Evolutionary conservation across 805 yeast species (phyloP).

Genomic region (Nakazawaea ishiwadae): DNA sequence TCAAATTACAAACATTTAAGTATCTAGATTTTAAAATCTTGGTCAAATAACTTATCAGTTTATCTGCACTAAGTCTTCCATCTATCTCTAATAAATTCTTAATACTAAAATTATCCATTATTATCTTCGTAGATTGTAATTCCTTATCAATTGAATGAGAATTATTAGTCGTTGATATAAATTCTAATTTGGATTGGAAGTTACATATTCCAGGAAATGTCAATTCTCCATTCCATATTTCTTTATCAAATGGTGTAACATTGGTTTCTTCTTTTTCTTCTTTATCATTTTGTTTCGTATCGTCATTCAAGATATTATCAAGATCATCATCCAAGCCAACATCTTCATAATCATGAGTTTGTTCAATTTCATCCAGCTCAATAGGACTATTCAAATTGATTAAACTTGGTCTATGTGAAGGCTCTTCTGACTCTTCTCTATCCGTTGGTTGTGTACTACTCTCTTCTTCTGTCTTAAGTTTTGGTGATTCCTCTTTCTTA

Average conservation of each 20-base stretch:
- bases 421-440: slow-evolving; percentile 11
- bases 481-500: too few relatives aligned
- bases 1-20: slow-evolving; percentile 45
- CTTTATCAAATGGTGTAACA: slow-evolving; percentile 8
- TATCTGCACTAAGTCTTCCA: slow-evolving; percentile 54
- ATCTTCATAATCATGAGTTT: slow-evolving; percentile 13
- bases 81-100: slow-evolving; percentile 30
- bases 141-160: neutral
- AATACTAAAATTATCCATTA: slow-evolving; percentile 5
- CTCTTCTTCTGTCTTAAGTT: slow-evolving; percentile 17
- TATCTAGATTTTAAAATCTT: slow-evolving; percentile 46
- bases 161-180: slow-evolving; percentile 10
- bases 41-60: slow-evolving; percentile 54
- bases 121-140: neutral
- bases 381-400: slow-evolving; percentile 3
- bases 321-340: slow-evolving; percentile 31
- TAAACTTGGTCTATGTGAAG: slow-evolving; percentile 3
- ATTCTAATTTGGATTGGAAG: slow-evolving; percentile 8
- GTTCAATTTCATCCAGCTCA: neutral
- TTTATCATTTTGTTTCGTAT: slow-evolving; percentile 6
- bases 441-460: slow-evolving; percentile 12
- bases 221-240: slow-evolving; percentile 15
- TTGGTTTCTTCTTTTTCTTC: slow-evolving; percentile 4
- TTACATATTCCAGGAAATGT: slow-evolving; percentile 14
- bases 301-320: slow-evolving; percentile 26